phyloP scores from a whole-genome alignment of 768 basidiomycete species.

The Leucogyrophana mollusca region DNA sequence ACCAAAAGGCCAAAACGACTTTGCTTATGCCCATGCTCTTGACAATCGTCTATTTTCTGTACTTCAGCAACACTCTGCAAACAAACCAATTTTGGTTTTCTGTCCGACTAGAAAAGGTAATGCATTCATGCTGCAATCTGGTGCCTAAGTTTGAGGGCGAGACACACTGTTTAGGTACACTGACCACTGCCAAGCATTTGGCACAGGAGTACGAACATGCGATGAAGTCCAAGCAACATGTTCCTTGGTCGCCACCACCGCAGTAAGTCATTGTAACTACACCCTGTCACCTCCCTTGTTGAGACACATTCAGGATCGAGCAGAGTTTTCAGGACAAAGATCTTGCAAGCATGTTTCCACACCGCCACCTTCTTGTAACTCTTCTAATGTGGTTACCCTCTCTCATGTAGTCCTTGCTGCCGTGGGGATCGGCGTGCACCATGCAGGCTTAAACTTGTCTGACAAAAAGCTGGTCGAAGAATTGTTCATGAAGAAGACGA shows the following conservation, averaged over 20 bases:
- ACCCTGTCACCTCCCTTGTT: not conserved
- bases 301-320: conserved; percentile 42
- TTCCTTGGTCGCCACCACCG: conserved; percentile 71
- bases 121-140: not conserved
- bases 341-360: conserved; percentile 45
- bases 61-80: conserved; percentile 69
- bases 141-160: not conserved
- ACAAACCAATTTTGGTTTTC: conserved; percentile 89
- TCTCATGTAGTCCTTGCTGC: conserved; percentile 53
- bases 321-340: conserved; percentile 66
- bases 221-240: conserved; percentile 39
- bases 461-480: conserved; percentile 78
- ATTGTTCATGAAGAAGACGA: conserved; percentile 59
- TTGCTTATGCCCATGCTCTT: conserved; percentile 67
- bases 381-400: not conserved
- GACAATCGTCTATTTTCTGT: conserved; percentile 71
- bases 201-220: conserved; percentile 66
- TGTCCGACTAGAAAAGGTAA: conserved; percentile 84
- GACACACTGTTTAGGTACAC: conserved; percentile 41
- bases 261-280: conserved; percentile 35
- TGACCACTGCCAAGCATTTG: conserved; percentile 75
- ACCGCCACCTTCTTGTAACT: not conserved
- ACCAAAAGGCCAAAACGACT: conserved; percentile 69
- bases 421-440: conserved; percentile 85
- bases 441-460: conserved; percentile 76